Conservation (phyloP, 1,284 basidiomycete genomes). For the Ganoderma lingzhi region DNA sequence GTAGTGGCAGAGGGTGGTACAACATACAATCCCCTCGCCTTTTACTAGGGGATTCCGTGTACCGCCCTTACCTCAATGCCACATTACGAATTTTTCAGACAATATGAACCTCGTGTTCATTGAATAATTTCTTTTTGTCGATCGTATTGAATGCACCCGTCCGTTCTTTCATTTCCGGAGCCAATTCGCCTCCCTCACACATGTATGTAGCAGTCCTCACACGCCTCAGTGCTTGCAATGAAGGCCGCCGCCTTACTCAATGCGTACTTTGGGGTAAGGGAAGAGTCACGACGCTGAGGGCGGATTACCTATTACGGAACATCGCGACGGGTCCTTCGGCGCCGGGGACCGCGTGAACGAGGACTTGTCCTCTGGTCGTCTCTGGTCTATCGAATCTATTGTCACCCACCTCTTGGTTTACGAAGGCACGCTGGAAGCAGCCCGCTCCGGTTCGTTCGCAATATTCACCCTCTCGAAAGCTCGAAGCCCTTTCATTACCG, state of each 20-base stretch:
- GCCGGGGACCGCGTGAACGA: not conserved
- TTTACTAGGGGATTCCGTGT: slow-evolving; percentile 76
- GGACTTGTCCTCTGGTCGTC: not conserved
- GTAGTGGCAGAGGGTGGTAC: slow-evolving; percentile 57
- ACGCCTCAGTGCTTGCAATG: not conserved
- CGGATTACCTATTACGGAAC: not conserved
- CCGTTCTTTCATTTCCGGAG: not conserved
- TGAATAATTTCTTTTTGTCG: slow-evolving; percentile 17
- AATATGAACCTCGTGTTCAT: slow-evolving; percentile 38
- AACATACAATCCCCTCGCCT: slow-evolving; percentile 71
- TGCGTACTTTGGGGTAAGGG: not conserved
- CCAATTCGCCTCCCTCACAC: not conserved
- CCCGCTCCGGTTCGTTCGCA: slow-evolving; percentile 6
- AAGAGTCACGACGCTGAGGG: not conserved
- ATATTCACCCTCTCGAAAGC: slow-evolving; percentile 17
- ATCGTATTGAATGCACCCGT: not conserved
- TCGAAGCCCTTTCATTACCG: slow-evolving; percentile 27
- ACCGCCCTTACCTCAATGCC: slow-evolving; percentile 52
- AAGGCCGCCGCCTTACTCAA: not conserved
- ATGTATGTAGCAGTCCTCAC: not conserved
- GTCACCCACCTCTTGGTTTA: not conserved
- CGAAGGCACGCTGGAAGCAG: slow-evolving; percentile 6
- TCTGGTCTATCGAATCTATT: slow-evolving; percentile 12
- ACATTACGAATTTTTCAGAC: slow-evolving; percentile 62
- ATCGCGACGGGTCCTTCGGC: not conserved